Percentiles rank a stretch among this genome's conserved stretches.
These are phyloP conservation scores for Viridothelium virens DNA, from an alignment of 495 filamentous ascomycete species.

Conservation along the genomic window DNA sequence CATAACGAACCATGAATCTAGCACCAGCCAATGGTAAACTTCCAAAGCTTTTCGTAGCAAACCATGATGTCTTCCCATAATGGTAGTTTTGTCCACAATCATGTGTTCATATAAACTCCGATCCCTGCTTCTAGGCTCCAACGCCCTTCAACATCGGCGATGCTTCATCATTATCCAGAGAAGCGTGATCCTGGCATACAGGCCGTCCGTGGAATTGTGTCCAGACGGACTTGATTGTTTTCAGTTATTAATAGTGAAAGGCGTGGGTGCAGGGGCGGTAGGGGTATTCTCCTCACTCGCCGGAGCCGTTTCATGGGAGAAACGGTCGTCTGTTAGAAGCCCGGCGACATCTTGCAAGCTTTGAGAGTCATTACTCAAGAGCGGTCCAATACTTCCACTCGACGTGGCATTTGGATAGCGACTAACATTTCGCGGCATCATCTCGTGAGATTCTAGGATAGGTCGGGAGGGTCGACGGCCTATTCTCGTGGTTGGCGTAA, in stretches of 20 bases:
- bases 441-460: background rate
- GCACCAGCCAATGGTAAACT: too few relatives aligned
- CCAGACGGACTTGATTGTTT: background rate
- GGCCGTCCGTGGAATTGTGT: background rate
- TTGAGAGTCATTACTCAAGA: background rate
- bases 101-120: too few relatives aligned
- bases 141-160: background rate
- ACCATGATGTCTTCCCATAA: too few relatives aligned
- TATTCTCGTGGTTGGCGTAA: conserved; percentile 11
- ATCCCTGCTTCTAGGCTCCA: too few relatives aligned
- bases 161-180: background rate
- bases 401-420: conserved; percentile 2
- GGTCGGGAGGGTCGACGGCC: background rate
- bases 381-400: background rate
- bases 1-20: too few relatives aligned
- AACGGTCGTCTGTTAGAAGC: background rate
- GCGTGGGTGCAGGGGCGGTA: background rate
- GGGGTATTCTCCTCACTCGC: conserved; percentile 4
- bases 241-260: background rate
- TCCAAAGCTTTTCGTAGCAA: too few relatives aligned
- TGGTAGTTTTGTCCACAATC: too few relatives aligned
- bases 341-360: conserved; percentile 6
- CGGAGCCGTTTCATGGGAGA: background rate
- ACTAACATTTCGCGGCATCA: conserved; percentile 5
- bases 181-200: background rate